Conservation (phyloP, 371 early-diverging fungal genomes). For the Mucor piriformis region DNA sequence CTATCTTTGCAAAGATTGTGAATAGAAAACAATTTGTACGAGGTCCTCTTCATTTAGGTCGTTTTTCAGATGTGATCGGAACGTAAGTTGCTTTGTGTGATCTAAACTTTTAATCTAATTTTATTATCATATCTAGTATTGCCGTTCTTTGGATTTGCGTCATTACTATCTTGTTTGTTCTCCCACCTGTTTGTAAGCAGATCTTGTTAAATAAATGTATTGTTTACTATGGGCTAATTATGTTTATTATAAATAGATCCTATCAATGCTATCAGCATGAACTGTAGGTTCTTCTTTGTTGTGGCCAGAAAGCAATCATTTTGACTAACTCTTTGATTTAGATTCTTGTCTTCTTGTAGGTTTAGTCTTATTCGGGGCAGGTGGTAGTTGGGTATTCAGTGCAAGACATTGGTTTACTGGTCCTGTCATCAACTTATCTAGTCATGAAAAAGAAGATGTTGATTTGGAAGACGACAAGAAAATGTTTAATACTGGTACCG, state of each 20-base stretch:
- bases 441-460: conserved; percentile 31
- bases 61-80: conserved; percentile 44
- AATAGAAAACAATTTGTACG: conserved; percentile 24
- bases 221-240: not conserved
- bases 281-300: no score
- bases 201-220: no score
- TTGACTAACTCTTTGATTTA: no score
- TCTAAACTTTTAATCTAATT: not conserved
- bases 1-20: conserved; percentile 25
- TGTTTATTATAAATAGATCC: conserved; percentile 29
- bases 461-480: conserved; percentile 33
- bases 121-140: no score
- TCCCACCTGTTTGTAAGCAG: conserved; percentile 45
- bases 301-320: no score
- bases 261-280: conserved; percentile 56
- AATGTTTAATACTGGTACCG: not conserved
- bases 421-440: conserved; percentile 34
- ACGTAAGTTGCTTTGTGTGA: conserved; percentile 5
- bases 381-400: conserved; percentile 44
- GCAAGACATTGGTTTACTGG: conserved; percentile 57
- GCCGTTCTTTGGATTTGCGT: conserved; percentile 52
- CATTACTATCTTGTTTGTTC: conserved; percentile 58
- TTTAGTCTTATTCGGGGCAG: conserved; percentile 43
- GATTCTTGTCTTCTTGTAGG: conserved; percentile 49
- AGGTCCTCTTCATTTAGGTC: conserved; percentile 53